phyloP scores from a whole-genome alignment of 148 eudicot genomes.

The Silene latifolia region DNA sequence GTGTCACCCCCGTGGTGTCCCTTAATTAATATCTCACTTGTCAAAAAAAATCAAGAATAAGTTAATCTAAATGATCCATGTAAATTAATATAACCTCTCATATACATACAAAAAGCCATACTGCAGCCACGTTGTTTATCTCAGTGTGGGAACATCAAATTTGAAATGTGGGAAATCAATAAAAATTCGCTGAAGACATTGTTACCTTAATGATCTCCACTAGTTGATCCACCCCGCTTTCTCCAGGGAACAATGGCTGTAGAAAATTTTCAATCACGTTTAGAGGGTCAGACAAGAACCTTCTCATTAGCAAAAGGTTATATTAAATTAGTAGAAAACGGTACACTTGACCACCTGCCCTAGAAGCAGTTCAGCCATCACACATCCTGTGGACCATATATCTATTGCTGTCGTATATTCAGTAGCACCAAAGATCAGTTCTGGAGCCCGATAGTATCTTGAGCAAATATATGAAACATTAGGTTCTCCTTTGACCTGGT shows the following conservation, averaged over 20 bases:
- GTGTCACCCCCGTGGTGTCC: too few species aligned
- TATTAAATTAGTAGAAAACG: not conserved
- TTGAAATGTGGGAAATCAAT: not conserved
- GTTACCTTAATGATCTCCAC: conserved; percentile 94
- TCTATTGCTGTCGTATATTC: conserved; percentile 96
- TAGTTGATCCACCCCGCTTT: conserved; percentile 96
- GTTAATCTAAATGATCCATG: too few species aligned
- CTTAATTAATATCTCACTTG: too few species aligned
- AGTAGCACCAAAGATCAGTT: conserved; percentile 94
- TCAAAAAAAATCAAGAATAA: too few species aligned
- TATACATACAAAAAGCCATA: not conserved
- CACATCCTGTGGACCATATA: conserved; percentile 98
- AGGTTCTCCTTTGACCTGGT: conserved; percentile 92
- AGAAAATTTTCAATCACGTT: conserved; percentile 5
- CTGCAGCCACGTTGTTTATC: too few species aligned
- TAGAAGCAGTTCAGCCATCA: conserved; percentile 96
- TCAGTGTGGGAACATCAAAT: not conserved
- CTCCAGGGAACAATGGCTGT: conserved; percentile 98
- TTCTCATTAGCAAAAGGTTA: not conserved
- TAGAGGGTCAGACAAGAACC: conserved; percentile 1
- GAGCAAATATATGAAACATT: conserved; percentile 96
- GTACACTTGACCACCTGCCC: conserved; percentile 53
- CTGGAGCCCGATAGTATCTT: conserved; percentile 96
- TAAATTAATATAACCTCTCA: too few species aligned
- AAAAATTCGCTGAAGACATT: conserved; percentile 2